Conservation (phyloP, 2,329 filamentous ascomycete species). For the Penicillium decumbens region DNA sequence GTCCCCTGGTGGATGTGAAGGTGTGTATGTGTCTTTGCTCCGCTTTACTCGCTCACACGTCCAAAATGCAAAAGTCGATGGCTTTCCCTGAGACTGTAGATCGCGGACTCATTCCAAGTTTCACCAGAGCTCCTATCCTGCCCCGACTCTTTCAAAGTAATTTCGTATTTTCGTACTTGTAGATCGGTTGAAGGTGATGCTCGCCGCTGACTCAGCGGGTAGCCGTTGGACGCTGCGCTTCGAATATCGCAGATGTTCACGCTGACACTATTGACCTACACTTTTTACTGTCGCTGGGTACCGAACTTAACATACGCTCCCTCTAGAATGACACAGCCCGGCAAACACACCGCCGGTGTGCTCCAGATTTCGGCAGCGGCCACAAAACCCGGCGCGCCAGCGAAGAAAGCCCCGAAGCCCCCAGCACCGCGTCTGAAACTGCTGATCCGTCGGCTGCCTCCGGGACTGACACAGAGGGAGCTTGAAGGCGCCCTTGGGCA, state of each 20-base stretch:
- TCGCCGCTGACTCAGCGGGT: not conserved
- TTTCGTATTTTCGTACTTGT: no score
- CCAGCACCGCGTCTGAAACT: conserved; percentile 70
- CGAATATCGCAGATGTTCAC: not conserved
- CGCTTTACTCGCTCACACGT: not conserved
- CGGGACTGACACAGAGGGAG: conserved; percentile 75
- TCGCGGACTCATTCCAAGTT: no score
- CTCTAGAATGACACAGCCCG: conserved; percentile 28
- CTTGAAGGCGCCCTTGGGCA: conserved; percentile 67
- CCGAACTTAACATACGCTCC: not conserved
- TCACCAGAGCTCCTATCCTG: not conserved
- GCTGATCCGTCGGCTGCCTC: conserved; percentile 76
- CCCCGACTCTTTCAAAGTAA: no score
- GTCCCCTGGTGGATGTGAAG: not conserved
- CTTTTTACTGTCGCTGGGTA: not conserved
- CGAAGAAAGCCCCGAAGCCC: conserved; percentile 44
- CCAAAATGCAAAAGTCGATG: no score
- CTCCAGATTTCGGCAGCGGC: conserved; percentile 49
- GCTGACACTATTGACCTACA: not conserved
- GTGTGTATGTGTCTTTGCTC: not conserved
- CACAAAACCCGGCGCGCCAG: conserved; percentile 41
- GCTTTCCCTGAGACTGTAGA: no score
- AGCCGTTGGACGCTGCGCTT: not conserved
- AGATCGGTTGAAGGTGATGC: no score
- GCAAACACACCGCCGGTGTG: conserved; percentile 49